Conservation (phyloP, 2,329 filamentous ascomycete species). For the Trichoderma semiorbis region DNA sequence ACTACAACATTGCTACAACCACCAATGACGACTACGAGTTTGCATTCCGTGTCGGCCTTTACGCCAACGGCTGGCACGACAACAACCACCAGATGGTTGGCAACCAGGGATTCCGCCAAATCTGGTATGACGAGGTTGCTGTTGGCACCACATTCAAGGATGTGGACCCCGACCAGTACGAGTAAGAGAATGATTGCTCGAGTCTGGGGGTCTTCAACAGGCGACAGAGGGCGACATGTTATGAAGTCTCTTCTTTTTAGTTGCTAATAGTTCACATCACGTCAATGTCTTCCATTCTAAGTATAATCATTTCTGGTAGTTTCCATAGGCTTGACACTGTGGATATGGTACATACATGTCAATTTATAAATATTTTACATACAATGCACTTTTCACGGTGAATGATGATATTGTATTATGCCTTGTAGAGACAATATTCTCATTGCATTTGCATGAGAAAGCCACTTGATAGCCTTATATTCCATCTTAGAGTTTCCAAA, state of each 20-base stretch:
- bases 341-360: background rate
- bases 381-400: background rate
- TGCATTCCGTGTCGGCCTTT: constrained; percentile 46
- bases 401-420: too few relatives aligned
- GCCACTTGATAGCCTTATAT: too few relatives aligned
- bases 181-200: background rate
- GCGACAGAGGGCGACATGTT: background rate
- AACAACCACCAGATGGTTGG: constrained; percentile 36
- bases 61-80: constrained; percentile 37
- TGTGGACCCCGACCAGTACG: constrained; percentile 22
- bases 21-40: constrained; percentile 40
- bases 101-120: constrained; percentile 40
- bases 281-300: background rate
- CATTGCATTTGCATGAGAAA: too few relatives aligned
- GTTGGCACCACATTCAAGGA: constrained; percentile 36
- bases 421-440: too few relatives aligned
- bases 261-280: background rate
- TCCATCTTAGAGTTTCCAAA: too few relatives aligned
- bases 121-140: constrained; percentile 49
- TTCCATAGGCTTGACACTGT: background rate
- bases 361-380: background rate
- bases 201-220: background rate
- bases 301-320: background rate
- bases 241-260: background rate
- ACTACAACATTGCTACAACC: constrained; percentile 40